Percentiles rank a stretch among this genome's conserved stretches.
phyloP scores from a whole-genome alignment of 108 stramenopile genomes.

The Skeletonema tropicum region DNA sequence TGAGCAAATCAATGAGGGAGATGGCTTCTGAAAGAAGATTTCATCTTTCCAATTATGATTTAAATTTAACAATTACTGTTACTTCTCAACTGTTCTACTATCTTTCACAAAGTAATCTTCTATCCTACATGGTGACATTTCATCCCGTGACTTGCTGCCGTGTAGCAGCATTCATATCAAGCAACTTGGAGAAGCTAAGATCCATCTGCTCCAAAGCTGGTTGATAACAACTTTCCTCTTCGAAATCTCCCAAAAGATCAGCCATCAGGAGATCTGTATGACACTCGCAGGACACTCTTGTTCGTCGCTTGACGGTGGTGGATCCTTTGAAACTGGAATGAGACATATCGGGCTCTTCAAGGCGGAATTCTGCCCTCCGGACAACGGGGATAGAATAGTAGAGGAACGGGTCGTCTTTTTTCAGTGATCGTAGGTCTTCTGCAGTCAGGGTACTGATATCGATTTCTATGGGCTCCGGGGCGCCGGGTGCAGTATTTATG shows the following conservation, averaged over 20 bases:
- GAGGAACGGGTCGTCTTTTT: not conserved
- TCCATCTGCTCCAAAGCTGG: too few species aligned
- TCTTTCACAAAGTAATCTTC: too few species aligned
- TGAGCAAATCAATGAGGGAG: too few species aligned
- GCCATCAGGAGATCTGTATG: not conserved
- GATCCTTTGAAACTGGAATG: not conserved
- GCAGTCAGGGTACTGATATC: not conserved
- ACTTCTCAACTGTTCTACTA: too few species aligned
- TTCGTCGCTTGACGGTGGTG: not conserved
- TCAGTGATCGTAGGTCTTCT: not conserved
- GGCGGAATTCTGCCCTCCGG: not conserved
- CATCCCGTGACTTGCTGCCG: too few species aligned
- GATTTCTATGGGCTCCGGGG: not conserved
- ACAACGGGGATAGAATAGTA: conserved; percentile 6
- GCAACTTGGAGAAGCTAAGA: too few species aligned
- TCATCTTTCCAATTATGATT: too few species aligned
- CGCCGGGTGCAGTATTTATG: not conserved
- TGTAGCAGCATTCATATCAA: too few species aligned
- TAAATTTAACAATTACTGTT: too few species aligned
- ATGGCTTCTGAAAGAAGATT: too few species aligned
- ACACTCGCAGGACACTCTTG: not conserved
- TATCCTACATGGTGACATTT: too few species aligned
- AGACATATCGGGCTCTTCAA: not conserved
- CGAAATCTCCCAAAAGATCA: not conserved
- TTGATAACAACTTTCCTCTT: not conserved